These are phyloP conservation scores for Candida andamanensis DNA, from an alignment of 805 yeast species.

Conservation along the genomic window DNA sequence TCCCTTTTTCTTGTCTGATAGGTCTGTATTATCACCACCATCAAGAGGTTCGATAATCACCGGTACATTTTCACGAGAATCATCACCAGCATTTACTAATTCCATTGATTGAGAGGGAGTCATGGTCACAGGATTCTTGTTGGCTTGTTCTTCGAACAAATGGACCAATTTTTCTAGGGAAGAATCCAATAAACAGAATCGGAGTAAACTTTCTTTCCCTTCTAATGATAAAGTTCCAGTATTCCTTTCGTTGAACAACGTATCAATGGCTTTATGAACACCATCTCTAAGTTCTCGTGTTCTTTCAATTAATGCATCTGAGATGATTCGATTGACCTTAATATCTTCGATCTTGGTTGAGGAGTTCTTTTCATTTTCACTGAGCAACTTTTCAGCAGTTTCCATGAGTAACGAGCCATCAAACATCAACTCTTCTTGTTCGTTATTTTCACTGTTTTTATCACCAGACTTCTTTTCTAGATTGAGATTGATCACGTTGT, in stretches of 20 bases:
- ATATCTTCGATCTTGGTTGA: constrained; percentile 31
- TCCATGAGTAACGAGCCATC: constrained; percentile 73
- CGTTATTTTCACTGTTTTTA: constrained; percentile 8
- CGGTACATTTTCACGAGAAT: background rate
- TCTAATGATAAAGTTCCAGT: constrained; percentile 45
- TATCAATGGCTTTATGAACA: constrained; percentile 48
- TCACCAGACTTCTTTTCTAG: background rate
- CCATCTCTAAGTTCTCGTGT: constrained; percentile 46
- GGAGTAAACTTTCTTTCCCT: constrained; percentile 49
- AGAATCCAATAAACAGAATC: constrained; percentile 51
- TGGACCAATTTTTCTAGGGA: constrained; percentile 49
- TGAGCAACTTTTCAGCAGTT: constrained; percentile 63
- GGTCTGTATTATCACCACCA: background rate
- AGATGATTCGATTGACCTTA: constrained; percentile 40
- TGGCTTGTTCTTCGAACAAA: constrained; percentile 42
- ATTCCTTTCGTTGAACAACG: constrained; percentile 42
- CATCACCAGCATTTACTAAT: background rate
- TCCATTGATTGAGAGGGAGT: constrained; percentile 17
- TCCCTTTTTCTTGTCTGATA: background rate
- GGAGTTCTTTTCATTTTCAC: constrained; percentile 33
- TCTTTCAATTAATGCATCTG: constrained; percentile 47
- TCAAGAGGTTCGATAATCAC: background rate
- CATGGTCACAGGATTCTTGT: constrained; percentile 7
- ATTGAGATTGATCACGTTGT: constrained; percentile 17
- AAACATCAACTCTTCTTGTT: constrained; percentile 64